Base-by-base conservation (phyloP, 2,329 filamentous ascomycete genomes). In the Scytalidium lignicola region DNA sequence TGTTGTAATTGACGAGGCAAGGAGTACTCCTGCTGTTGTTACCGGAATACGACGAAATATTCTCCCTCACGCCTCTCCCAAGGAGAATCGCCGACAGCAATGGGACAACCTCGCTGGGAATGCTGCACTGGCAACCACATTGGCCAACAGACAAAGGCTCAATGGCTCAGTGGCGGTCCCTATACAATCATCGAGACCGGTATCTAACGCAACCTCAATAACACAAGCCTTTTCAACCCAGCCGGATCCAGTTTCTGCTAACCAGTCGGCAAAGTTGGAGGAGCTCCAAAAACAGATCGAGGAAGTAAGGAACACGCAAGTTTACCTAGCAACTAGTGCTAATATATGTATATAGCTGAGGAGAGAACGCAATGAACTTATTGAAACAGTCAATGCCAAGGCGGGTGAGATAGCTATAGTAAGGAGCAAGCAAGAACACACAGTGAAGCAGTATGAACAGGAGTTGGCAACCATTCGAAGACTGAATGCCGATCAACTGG, bases 391-490 rank as follows among this genome's bases (percentile, higher is more conserved):
- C 15, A 74, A 74, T 47, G 75, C 78, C 2, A 86, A 87, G 57
- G 73, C 79, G 17, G 88, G 88, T 44, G 87, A 91, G 63, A 82
- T 83, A 22, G 77, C 85, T 45, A 90, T 91, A 52, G 74, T 91
- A n/a, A 80, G 88, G 28, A 78, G 79, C 51, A 88, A 88, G 51
- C 75, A 82, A 39, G 78, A 84, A 44, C 85, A 81, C 58, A 70
- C 75, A 0, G 72, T 74, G 15, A 78, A 80, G 46, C 77, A 83
- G 43, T 80, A 85, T 59, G 81, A 88, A 44, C 74, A 76, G 20
- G 77, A 84, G 57, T 65, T 91, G 20, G 68, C 74, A 18, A 74
- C 76, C 5, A 69, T 88, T 49, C 82, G 80, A 58, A 83, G 83
- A 55, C 67, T 79, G 53, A 81, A 83, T 57, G 75, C 76, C 1